Evolutionary conservation across 1,284 basidiomycete genomes (phyloP), one percentile per base, ranked within the genome.

Genomic region (Sporisorium exsertum): DNA sequence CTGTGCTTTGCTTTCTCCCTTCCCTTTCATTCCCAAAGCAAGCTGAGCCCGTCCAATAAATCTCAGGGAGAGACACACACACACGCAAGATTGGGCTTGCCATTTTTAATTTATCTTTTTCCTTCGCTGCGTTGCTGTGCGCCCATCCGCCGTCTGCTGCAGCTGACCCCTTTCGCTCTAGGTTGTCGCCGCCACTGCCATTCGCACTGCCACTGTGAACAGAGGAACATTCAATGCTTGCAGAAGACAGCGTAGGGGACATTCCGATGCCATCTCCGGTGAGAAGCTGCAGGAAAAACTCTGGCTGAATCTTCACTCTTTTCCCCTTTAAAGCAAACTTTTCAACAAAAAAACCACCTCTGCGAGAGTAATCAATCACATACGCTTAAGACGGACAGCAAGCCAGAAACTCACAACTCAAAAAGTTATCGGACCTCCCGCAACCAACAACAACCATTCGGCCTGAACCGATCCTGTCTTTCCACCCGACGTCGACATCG

Each of bases 401-500:
- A 9, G 35, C 13, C 35, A 12, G 3, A 35, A 5, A 35, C 35
- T 7, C 37, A 29, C 37, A 35, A 4, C 12, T 4, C 35, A 54
- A n/a, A 35, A n/a, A 12, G 33, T 37, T 32, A 8, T 46, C 55
- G 32, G 55, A 47, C 43, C 43, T 57, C 43, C 43, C 55, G 55
- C 43, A 57, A 45, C 53, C 29, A 5, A 5, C 29, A 5, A 32
- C 16, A 32, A 12, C 20, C 10, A 7, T 15, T 50, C 49, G 18
- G 24, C 20, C 52, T 29, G 5, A 20, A 43, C 42, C n/a, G 35
- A 27, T 54, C 37, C 35, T 6, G 26, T 27, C 53, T 57, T 57
- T 18, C 55, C 55, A 46, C 29, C 9, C 55, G 32, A 57, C 55
- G 18, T 57, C 55, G 55, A 57, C 24, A 9, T 33, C 27, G 12